Conservation (phyloP, 176 grass and related monocot species). For the Carex scoparia region DNA sequence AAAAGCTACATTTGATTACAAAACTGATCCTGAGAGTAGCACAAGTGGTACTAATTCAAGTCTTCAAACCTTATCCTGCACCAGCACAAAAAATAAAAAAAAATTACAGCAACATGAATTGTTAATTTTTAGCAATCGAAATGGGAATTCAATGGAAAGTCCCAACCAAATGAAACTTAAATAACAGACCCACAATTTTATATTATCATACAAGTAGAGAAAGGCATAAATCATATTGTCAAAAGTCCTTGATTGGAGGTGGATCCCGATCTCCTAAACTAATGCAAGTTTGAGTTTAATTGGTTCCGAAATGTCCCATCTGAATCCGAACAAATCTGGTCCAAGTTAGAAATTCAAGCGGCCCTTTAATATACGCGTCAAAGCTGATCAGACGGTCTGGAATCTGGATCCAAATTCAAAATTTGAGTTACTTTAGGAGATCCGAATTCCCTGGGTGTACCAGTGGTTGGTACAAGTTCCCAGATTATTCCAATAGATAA, state of each 20-base stretch:
- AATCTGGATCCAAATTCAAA: too few relatives aligned
- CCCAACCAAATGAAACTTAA: neutral
- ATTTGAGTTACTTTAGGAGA: too few relatives aligned
- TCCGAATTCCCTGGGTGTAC: too few relatives aligned
- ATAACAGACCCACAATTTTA: neutral
- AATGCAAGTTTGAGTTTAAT: too few relatives aligned
- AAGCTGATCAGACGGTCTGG: too few relatives aligned
- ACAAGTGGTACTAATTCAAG: neutral
- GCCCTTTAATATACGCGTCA: too few relatives aligned
- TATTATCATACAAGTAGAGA: neutral
- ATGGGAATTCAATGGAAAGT: neutral
- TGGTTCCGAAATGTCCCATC: too few relatives aligned
- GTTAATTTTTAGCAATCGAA: neutral
- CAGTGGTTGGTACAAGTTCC: neutral
- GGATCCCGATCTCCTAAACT: too few relatives aligned
- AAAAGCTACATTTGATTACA: conserved; percentile 6
- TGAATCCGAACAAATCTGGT: too few relatives aligned
- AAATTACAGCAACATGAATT: neutral
- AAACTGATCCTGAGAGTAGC: neutral
- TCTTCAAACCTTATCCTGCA: neutral
- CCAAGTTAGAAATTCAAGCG: too few relatives aligned
- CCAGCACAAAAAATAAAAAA: neutral
- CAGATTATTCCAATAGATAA: neutral
- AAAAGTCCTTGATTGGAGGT: neutral
- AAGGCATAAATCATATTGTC: neutral